A percentile compares a stretch with the other conserved stretches of the same genome.
Conservation (phyloP, 1,284 basidiomycete genomes). For the Tilletia caries region DNA sequence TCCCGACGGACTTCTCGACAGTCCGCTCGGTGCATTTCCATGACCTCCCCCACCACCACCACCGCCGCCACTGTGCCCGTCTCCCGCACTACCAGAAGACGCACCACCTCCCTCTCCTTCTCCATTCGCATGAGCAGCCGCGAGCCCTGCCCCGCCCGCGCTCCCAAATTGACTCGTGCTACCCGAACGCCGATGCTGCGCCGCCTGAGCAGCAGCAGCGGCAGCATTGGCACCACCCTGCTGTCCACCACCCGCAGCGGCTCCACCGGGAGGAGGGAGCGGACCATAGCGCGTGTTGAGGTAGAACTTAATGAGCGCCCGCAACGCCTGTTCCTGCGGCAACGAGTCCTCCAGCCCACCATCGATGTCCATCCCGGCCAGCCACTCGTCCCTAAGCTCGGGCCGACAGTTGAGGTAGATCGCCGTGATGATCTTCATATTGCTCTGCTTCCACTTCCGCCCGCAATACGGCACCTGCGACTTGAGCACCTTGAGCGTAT, state of each 20-base stretch:
- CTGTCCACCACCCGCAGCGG: neutral
- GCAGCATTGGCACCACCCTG: neutral
- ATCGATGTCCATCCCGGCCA: constrained; percentile 87
- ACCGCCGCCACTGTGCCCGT: constrained; percentile 22
- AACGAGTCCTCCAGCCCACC: constrained; percentile 69
- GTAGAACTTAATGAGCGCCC: constrained; percentile 87
- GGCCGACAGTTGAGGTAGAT: constrained; percentile 97
- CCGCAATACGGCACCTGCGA: constrained; percentile 98
- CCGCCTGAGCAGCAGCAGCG: constrained; percentile 22
- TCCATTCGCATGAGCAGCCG: neutral
- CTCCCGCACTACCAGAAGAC: no score
- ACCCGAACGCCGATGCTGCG: constrained; percentile 35
- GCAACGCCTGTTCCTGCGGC: constrained; percentile 94
- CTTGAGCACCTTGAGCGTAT: constrained; percentile 97
- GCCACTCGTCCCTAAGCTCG: constrained; percentile 94
- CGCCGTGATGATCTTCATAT: constrained; percentile 99
- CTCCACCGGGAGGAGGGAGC: constrained; percentile 15
- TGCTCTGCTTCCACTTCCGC: constrained; percentile 97
- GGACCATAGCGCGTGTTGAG: constrained; percentile 53
- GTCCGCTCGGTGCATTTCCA: neutral
- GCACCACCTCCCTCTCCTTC: constrained; percentile 2
- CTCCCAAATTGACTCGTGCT: constrained; percentile 23
- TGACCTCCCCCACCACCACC: neutral
- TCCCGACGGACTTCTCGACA: constrained; percentile 3
- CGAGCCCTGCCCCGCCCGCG: neutral